Evolutionary conservation across 345 rosid species (phyloP).

Genomic region (Salix arbutifolia): DNA sequence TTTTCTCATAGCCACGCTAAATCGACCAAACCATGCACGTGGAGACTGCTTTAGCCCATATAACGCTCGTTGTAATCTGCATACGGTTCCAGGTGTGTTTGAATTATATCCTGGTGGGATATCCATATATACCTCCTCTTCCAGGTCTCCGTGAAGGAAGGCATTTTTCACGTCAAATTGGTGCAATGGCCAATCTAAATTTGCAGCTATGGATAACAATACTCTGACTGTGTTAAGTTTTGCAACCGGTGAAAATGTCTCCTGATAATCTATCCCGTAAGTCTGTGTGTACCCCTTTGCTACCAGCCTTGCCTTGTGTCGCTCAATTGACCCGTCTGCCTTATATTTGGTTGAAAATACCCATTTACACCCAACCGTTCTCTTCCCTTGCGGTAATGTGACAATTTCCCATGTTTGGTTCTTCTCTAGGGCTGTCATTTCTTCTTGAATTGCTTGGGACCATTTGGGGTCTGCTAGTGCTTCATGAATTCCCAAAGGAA

Average conservation of each 20-base stretch:
- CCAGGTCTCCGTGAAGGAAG: too few species aligned
- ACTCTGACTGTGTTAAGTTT: neutral
- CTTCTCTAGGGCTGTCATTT: neutral
- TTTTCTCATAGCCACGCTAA: too few species aligned
- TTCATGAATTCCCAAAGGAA: neutral
- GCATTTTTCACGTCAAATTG: too few species aligned
- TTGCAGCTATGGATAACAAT: neutral
- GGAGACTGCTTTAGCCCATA: too few species aligned
- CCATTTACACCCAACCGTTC: neutral
- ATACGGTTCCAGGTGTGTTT: rapidly evolving
- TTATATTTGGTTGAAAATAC: neutral
- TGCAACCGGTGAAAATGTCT: rapidly evolving
- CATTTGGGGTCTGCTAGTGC: neutral
- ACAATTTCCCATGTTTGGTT: too few species aligned
- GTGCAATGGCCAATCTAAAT: neutral
- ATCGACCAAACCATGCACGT: too few species aligned
- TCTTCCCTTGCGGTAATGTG: rapidly evolving
- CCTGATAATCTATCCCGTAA: neutral
- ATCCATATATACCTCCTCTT: neutral
- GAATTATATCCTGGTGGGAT: too few species aligned
- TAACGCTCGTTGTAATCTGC: too few species aligned
- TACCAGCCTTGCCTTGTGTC: neutral
- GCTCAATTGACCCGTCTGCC: neutral
- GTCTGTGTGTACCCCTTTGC: neutral
- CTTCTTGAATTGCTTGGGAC: too few species aligned